Conservation (phyloP, 2,329 filamentous ascomycete species). For the Chrysoporthe puriensis region DNA sequence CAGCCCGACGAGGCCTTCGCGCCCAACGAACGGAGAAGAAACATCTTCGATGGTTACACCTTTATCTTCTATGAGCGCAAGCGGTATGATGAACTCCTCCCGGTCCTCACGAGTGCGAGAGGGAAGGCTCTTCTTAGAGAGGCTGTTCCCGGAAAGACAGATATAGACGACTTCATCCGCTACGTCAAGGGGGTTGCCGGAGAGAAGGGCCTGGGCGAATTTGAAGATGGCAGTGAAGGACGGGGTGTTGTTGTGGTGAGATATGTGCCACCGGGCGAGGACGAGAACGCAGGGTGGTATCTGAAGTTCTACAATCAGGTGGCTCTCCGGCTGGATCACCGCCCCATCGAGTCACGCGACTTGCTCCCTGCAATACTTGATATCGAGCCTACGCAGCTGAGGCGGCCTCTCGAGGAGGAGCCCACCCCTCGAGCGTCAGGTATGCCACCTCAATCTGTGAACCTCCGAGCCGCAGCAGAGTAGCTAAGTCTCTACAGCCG, state of each 20-base stretch:
- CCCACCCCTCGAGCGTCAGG: constrained; percentile 36
- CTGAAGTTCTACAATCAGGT: constrained; percentile 69
- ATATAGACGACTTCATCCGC: constrained; percentile 74
- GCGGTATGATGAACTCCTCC: constrained; percentile 77
- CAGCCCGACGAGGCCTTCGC: constrained; percentile 70
- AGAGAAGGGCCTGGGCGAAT: constrained; percentile 69
- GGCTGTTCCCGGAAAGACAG: constrained; percentile 65
- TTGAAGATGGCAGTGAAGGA: constrained; percentile 65
- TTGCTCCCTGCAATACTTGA: constrained; percentile 87
- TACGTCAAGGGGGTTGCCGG: constrained; percentile 77
- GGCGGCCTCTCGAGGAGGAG: constrained; percentile 66
- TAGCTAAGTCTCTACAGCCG: constrained; percentile 10
- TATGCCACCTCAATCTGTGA: constrained; percentile 10
- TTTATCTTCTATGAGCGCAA: constrained; percentile 82
- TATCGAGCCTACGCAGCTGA: constrained; percentile 75
- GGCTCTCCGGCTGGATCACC: constrained; percentile 74
- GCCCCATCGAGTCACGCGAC: constrained; percentile 85
- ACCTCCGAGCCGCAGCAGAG: background rate
- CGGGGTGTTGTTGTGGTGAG: constrained; percentile 80
- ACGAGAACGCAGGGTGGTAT: constrained; percentile 66
- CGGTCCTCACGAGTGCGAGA: constrained; percentile 75
- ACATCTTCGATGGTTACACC: constrained; percentile 83
- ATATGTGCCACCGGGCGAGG: constrained; percentile 60
- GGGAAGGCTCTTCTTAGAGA: constrained; percentile 78
- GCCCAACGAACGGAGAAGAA: constrained; percentile 67